These are phyloP conservation scores for Fusarium nisikadoi DNA, from an alignment of 2,329 filamentous ascomycete genomes.

Conservation along the genomic window DNA sequence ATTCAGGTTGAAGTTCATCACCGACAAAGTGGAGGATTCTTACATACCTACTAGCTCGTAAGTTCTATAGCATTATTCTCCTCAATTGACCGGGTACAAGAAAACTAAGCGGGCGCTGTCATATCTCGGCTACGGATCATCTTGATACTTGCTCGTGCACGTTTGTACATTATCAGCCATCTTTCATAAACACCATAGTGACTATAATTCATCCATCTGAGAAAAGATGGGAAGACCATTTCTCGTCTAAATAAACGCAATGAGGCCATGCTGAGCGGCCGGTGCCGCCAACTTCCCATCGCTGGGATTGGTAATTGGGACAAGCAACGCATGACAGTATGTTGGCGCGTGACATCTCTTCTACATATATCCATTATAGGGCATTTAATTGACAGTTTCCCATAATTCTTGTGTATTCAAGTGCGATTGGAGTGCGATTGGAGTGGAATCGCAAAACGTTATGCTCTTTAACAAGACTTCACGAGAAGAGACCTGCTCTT, in stretches of 20 bases:
- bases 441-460: background rate
- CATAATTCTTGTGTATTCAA: background rate
- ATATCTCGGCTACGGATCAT: background rate
- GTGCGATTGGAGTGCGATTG: too few species aligned
- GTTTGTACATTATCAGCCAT: too few species aligned
- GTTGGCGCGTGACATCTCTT: background rate
- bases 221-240: background rate
- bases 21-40: fast-evolving
- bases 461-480: background rate
- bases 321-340: background rate
- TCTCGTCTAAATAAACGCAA: background rate
- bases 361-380: fast-evolving
- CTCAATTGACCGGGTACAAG: background rate
- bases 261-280: background rate
- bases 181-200: background rate
- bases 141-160: background rate
- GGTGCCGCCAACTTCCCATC: background rate
- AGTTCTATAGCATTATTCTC: too few species aligned
- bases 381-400: fast-evolving
- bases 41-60: too few species aligned
- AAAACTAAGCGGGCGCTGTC: background rate
- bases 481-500: background rate
- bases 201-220: fast-evolving
- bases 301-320: too few species aligned
- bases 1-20: background rate